phyloP scores from a whole-genome alignment of 2,329 filamentous ascomycete species.

The Sporothrix dimorphospora region DNA sequence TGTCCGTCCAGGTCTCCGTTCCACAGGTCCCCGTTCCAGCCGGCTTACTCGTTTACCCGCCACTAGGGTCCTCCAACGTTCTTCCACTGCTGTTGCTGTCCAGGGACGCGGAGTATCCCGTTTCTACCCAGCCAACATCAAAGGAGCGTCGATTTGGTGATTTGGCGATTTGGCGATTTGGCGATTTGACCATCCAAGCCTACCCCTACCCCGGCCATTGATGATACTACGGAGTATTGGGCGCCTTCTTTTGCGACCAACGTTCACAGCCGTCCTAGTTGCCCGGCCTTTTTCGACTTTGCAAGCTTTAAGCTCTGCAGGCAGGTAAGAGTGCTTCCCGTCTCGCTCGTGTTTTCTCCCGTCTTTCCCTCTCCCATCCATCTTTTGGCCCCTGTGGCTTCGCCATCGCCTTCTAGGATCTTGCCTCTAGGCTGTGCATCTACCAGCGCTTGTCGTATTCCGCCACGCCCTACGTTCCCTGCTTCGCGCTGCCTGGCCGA shows the following conservation, averaged over 20 bases:
- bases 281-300: background rate
- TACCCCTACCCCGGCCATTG: background rate
- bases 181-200: background rate
- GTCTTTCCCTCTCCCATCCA: background rate
- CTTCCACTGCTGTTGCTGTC: background rate
- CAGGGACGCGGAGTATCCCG: background rate
- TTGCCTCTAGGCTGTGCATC: background rate
- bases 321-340: background rate
- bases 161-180: background rate
- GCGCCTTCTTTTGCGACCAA: too few species aligned
- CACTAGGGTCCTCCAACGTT: background rate
- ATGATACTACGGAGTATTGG: background rate
- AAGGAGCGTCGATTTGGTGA: background rate
- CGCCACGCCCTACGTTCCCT: background rate
- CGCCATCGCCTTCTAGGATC: background rate
- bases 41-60: constrained; percentile 9
- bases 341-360: background rate
- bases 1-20: background rate
- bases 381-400: background rate
- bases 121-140: background rate
- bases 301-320: background rate
- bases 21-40: background rate
- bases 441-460: background rate
- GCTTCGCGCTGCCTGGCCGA: background rate
- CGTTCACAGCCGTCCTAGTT: too few species aligned